Percentiles rank a stretch among this genome's conserved stretches.
Conservation (phyloP, 2,329 filamentous ascomycete species). For the Bipolaris sorokiniana region DNA sequence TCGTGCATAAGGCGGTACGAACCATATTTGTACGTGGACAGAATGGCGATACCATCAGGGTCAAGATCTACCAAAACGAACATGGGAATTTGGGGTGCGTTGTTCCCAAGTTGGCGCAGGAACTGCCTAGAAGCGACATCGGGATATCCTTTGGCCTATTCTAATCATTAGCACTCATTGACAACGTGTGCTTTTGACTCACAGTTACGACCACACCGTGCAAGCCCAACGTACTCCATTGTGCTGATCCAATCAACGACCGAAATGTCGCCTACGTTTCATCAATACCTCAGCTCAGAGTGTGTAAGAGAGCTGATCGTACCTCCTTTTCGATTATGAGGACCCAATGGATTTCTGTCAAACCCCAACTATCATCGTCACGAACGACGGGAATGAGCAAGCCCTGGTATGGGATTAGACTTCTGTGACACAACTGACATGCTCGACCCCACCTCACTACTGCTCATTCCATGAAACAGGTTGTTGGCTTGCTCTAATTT, state of each 20-base stretch:
- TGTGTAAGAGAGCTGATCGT: conserved; percentile 9
- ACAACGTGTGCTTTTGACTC: conserved; percentile 22
- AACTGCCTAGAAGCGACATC: conserved; percentile 74
- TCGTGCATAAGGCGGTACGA: conserved; percentile 69
- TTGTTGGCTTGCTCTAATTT: conserved; percentile 56
- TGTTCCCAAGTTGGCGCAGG: conserved; percentile 55
- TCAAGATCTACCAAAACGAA: conserved; percentile 75
- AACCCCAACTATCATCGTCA: conserved; percentile 58
- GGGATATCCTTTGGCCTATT: conserved; percentile 80
- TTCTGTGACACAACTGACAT: not conserved
- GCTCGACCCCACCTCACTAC: conserved; percentile 47
- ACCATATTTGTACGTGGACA: conserved; percentile 74
- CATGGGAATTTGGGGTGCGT: conserved; percentile 55
- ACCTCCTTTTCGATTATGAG: conserved; percentile 83
- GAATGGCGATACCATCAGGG: conserved; percentile 75
- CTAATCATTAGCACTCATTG: conserved; percentile 12
- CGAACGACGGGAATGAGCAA: conserved; percentile 64
- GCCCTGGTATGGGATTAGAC: conserved; percentile 56
- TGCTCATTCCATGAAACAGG: conserved; percentile 50
- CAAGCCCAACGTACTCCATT: conserved; percentile 59
- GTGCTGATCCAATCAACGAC: conserved; percentile 64
- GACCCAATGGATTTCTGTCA: conserved; percentile 65
- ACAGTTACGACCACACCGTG: conserved; percentile 74
- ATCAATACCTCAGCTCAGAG: conserved; percentile 21
- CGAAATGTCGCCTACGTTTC: conserved; percentile 72